Evolutionary conservation across 1,139 yeast genomes (phyloP).

Genomic region (Geotrichum macrosporum): DNA sequence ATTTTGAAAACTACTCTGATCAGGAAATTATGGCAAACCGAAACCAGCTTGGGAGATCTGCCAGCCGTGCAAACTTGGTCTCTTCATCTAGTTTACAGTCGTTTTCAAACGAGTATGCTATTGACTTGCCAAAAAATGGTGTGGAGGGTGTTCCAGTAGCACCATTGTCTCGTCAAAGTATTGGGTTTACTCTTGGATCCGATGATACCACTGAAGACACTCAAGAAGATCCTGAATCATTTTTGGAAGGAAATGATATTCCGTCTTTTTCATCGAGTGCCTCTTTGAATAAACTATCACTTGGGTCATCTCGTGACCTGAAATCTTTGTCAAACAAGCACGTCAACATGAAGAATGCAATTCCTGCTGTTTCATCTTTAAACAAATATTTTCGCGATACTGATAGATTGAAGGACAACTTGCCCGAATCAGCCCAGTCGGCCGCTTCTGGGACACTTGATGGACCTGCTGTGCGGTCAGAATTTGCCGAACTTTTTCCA

Average conservation of each 20-base stretch:
- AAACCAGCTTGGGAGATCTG: constrained; percentile 1
- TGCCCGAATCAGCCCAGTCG: background rate
- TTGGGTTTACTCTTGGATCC: constrained; percentile 2
- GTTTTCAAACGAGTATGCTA: background rate
- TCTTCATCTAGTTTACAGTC: background rate
- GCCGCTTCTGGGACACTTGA: background rate
- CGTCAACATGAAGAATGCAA: background rate
- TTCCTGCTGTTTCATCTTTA: constrained; percentile 5
- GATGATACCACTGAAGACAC: constrained; percentile 1
- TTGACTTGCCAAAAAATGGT: background rate
- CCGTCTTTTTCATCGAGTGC: background rate
- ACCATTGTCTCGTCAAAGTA: background rate
- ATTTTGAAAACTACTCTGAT: constrained; percentile 26
- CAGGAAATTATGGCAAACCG: constrained; percentile 22
- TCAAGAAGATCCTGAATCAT: background rate
- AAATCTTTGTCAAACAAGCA: background rate
- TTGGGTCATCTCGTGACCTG: background rate
- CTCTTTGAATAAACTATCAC: background rate
- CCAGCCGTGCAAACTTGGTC: background rate
- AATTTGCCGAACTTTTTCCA: constrained; percentile 30
- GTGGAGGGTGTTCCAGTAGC: background rate
- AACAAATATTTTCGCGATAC: constrained; percentile 5
- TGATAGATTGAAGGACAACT: too few species aligned
- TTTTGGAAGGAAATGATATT: background rate
- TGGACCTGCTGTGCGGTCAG: constrained; percentile 25